These are phyloP conservation scores for Solanum virginianum DNA, from an alignment of 257 asterid species.

Conservation along the genomic window DNA sequence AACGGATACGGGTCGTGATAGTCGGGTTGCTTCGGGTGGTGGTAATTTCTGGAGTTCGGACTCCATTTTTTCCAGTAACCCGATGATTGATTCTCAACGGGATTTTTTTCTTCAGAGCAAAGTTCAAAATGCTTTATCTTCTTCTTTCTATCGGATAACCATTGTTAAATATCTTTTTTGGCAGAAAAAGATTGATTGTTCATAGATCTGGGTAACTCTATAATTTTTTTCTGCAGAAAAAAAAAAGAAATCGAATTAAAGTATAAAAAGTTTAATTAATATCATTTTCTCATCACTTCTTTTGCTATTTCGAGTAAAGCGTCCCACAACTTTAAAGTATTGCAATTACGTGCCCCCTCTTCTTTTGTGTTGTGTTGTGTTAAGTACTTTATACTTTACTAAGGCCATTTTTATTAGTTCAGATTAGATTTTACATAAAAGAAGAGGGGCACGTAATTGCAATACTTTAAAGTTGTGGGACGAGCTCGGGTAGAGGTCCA, in stretches of 20 bases:
- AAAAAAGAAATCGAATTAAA: not conserved
- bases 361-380: not conserved
- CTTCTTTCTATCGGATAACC: not conserved
- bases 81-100: not conserved
- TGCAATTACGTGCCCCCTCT: not conserved
- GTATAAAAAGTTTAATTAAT: not conserved
- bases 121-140: not conserved
- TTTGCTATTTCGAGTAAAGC: not conserved
- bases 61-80: not conserved
- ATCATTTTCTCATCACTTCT: not conserved
- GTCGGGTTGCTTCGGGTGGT: not conserved
- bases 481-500: too few species aligned
- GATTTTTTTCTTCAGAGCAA: not conserved
- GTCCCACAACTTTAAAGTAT: not conserved
- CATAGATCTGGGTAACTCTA: not conserved
- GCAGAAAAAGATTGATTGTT: not conserved
- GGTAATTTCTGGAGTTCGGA: conserved; percentile 2
- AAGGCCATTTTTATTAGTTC: too few species aligned
- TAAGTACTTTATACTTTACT: too few species aligned
- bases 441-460: not conserved
- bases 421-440: not conserved
- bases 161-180: not conserved
- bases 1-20: conserved; percentile 13
- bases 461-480: not conserved
- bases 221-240: not conserved